Evolutionary conservation across 768 basidiomycete genomes (phyloP), one percentile per base, ranked within the genome.

Genomic region (Rhizopogon roseolus): DNA sequence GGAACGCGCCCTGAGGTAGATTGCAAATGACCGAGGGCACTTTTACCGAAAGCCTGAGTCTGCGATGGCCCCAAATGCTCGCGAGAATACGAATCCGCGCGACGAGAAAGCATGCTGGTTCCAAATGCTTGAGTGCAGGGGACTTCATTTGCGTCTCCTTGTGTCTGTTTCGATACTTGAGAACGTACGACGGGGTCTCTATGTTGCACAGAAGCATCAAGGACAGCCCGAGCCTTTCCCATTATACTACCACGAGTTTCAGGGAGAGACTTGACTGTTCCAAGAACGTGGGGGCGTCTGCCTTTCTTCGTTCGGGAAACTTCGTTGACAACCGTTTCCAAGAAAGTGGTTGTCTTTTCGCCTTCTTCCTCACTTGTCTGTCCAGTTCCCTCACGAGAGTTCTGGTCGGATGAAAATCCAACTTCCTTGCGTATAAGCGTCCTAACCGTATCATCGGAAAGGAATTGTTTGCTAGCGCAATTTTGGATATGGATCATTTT

Each of bases 401-500:
- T 50, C 45, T 54, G 43, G 17, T 44, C 16, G 13, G 61, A 55
- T 11, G 58, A 40, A 50, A 16, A 62, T 36, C 66, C 65, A 9
- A 82, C 57, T 60, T 84, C 82, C 57, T 78, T 75, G 27, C 71
- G 70, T 5, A 90, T 64, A 25, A 88, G 73, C 27, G 71, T 55
- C 2, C 67, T 66, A 32, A 92, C 57, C 2, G 87, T 88, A 5
- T 82, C 81, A 29, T 79, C 68, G 6, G 73, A 71, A 40, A 85
- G 67, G 4, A 65, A 70, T 19, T 73, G 72, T 66, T 85, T 90
- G 67, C 78, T 84, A 11, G 86, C 81, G 64, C 91, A 93, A 6
- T 74, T 71, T 46, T 75, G 75, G 39, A 93, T 79, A 63, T 93
- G 91, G 3, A 74, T 59, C 63, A 80, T 66, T 66, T 93, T 93